Evolutionary conservation across 75 land plant genomes (phyloP), one percentile per base, ranked within the genome.

Genomic region (Gnetum montanum): DNA sequence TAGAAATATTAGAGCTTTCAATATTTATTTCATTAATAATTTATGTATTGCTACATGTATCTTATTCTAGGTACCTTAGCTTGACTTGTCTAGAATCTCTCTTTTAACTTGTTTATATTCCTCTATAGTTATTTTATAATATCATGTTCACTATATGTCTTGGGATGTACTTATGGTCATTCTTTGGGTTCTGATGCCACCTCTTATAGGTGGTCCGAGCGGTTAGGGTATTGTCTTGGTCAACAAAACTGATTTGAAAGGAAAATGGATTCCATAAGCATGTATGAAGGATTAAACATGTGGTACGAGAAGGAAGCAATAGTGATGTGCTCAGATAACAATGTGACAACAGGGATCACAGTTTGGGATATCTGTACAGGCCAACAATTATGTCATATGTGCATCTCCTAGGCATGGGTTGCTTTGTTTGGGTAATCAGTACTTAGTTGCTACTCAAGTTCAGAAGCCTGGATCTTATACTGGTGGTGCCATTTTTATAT

Each of bases 401-500:
- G 83, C 86, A 12, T 60, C 84, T 35, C 64, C 83, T 36, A 79
- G 73, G 16, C 63, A 76, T 64, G 82, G 84, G 22, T 54, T 83
- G 8, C 56, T 72, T 6, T 70, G 68, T 40, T 45, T 83, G 31
- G 70, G 69, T 16, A 41, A 64, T 28, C 76, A 72, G 10, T 72
- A 52, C 57, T 60, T 83, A 38, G 73, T 70, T 19, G 86, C 86
- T 26, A 54, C 86, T 6, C 86, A 75, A 58, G 28, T 72, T 31
- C 79, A 79, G 29, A 83, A 65, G 65, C 69, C 78, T 27, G 64
- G 73, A 7, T 72, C 80, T 0, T 50, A 59, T 28, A 72, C 64
- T 15, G 75, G 83, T 20, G 86, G 86, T 27, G 67, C 79, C 34
- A 72, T 83, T 35, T 79, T 71, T 67, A 71, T 74, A 52, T 83